A percentile compares a stretch with the other conserved stretches of the same genome.
These are phyloP conservation scores for Gossypium anomalum DNA, from an alignment of 345 rosid genomes.

Conservation along the genomic window DNA sequence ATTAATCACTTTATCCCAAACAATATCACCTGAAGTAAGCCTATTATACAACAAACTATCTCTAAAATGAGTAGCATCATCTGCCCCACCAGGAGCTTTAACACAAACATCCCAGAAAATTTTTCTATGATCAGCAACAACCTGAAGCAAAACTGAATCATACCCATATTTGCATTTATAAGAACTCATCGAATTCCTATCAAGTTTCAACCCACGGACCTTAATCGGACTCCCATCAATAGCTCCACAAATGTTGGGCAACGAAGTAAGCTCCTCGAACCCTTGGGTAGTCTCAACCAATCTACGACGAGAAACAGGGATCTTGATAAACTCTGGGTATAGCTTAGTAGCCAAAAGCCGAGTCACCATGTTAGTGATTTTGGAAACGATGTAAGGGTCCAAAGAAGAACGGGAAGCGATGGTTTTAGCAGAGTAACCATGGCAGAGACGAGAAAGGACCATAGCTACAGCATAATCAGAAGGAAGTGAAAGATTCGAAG, in stretches of 20 bases:
- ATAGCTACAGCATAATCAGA: conserved; percentile 97
- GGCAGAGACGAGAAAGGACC: conserved; percentile 89
- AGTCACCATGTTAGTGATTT: conserved; percentile 95
- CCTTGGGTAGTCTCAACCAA: conserved; percentile 82
- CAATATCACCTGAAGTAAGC: conserved; percentile 77
- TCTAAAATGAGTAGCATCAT: conserved; percentile 80
- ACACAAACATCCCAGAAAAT: conserved; percentile 97
- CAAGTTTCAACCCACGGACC: conserved; percentile 41
- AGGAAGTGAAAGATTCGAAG: conserved; percentile 90
- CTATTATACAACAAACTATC: conserved; percentile 82
- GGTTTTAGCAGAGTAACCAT: conserved; percentile 74
- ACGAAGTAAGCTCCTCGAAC: conserved; percentile 78
- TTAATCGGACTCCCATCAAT: conserved; percentile 78
- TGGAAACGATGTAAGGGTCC: conserved; percentile 87
- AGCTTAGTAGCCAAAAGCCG: conserved; percentile 88
- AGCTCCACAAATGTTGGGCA: conserved; percentile 93
- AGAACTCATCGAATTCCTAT: conserved; percentile 31
- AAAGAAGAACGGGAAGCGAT: conserved; percentile 75
- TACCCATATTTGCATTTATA: conserved; percentile 67
- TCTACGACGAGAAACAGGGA: conserved; percentile 78
- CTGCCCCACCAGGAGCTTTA: conserved; percentile 81
- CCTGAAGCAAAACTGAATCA: conserved; percentile 80
- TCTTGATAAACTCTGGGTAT: conserved; percentile 87
- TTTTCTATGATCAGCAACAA: conserved; percentile 92
- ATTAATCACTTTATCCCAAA: conserved; percentile 79